Percentiles rank a stretch among this genome's conserved stretches.
phyloP scores from a whole-genome alignment of 371 early-diverging fungal species.

The Zopfochytrium polystomum region DNA sequence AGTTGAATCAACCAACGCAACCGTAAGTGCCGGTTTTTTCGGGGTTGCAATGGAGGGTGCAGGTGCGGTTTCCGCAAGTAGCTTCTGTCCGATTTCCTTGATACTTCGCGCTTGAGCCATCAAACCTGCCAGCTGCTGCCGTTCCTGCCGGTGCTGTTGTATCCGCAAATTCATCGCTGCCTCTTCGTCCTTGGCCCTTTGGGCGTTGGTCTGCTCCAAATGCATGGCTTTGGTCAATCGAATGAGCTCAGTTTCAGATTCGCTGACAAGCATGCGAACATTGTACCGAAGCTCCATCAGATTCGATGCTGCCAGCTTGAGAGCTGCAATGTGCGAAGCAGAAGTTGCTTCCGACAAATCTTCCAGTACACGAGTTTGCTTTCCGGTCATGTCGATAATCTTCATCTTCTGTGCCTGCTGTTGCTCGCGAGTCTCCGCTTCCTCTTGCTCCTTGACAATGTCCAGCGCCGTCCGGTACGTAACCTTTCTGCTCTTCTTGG shows the following conservation, averaged over 20 bases:
- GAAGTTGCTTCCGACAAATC: constrained; percentile 26
- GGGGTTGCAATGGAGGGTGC: no score
- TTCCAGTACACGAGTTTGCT: constrained; percentile 58
- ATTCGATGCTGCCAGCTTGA: constrained; percentile 57
- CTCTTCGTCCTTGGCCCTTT: not conserved
- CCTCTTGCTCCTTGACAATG: constrained; percentile 46
- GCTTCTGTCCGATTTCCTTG: constrained; percentile 8
- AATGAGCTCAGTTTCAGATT: constrained; percentile 66
- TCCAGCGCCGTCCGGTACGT: constrained; percentile 75
- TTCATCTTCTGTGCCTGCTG: constrained; percentile 48
- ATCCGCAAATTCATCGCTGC: not conserved
- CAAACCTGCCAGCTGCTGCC: constrained; percentile 9
- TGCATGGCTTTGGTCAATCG: constrained; percentile 57
- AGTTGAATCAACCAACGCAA: constrained; percentile 31
- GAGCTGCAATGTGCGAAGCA: constrained; percentile 42
- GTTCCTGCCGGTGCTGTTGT: no score
- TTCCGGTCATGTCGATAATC: constrained; percentile 81
- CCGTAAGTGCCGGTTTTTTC: no score
- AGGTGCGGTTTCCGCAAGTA: no score
- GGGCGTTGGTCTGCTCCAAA: constrained; percentile 19
- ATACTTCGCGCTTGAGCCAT: constrained; percentile 8
- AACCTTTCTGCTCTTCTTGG: constrained; percentile 58
- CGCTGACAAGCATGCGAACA: constrained; percentile 65
- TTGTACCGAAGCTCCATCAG: constrained; percentile 72
- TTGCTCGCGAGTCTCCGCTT: constrained; percentile 31